Percentiles rank a stretch among this genome's conserved stretches.
Evolutionary conservation across 768 basidiomycete species (phyloP).

Genomic region (Lentinula guzmanii): DNA sequence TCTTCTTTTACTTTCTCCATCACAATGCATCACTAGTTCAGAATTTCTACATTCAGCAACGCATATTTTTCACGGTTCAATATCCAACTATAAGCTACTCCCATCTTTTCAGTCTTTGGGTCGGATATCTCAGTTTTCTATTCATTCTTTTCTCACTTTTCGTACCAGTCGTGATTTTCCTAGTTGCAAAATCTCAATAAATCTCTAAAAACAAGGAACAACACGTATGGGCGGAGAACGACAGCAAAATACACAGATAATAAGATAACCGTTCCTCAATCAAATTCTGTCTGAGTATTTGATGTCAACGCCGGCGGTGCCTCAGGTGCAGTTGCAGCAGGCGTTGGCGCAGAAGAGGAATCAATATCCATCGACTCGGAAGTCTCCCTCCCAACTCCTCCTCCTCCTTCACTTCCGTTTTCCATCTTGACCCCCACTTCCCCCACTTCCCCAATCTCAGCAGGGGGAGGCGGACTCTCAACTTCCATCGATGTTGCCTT

Average conservation of each 20-base stretch:
- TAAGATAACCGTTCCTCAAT: neutral
- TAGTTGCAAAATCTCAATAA: neutral
- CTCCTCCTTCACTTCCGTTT: neutral
- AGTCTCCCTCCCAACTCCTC: neutral
- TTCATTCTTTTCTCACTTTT: neutral
- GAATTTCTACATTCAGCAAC: neutral
- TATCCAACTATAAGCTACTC: too few species aligned
- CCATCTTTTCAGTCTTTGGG: neutral
- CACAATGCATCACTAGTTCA: neutral
- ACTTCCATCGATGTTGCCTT: constrained; percentile 4
- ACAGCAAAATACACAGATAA: neutral
- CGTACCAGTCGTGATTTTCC: neutral
- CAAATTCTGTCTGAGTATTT: neutral
- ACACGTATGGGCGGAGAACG: neutral
- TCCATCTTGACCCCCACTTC: constrained; percentile 1
- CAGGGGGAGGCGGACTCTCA: neutral
- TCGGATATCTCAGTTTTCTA: neutral
- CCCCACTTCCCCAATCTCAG: neutral
- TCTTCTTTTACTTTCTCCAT: neutral
- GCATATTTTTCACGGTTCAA: neutral
- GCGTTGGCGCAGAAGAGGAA: neutral
- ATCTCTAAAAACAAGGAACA: neutral
- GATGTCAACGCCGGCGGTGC: neutral
- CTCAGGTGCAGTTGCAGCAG: neutral
- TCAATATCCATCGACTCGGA: constrained; percentile 1